Evolutionary conservation across 805 yeast genomes (phyloP).

Genomic region (Kluyveromyces siamensis): DNA sequence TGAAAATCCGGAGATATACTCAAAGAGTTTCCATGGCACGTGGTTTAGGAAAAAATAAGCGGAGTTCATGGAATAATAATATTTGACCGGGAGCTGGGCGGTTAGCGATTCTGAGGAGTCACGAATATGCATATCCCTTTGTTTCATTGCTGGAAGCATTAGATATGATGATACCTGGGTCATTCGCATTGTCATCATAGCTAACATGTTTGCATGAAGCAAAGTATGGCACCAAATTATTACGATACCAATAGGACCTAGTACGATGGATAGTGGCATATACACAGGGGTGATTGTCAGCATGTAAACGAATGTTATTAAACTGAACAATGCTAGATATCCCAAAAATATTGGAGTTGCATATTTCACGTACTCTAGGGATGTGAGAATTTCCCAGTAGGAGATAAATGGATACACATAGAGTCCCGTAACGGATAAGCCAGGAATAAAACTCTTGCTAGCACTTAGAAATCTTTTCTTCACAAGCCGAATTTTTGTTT

Average conservation of each 20-base stretch:
- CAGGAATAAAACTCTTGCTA: conserved; percentile 16
- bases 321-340: conserved; percentile 14
- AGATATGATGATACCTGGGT: conserved; percentile 16
- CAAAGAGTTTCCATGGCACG: conserved; percentile 18
- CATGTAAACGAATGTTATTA: conserved; percentile 20
- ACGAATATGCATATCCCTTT: conserved; percentile 7
- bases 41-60: conserved; percentile 23
- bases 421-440: conserved; percentile 15
- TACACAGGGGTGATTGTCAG: conserved; percentile 25
- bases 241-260: conserved; percentile 24
- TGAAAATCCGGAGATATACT: conserved; percentile 12
- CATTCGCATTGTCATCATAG: conserved; percentile 26
- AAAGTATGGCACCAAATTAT: conserved; percentile 22
- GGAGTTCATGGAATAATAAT: conserved; percentile 20
- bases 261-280: conserved; percentile 16
- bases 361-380: background rate
- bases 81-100: conserved; percentile 14
- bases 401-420: conserved; percentile 17
- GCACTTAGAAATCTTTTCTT: conserved; percentile 7
- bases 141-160: conserved; percentile 9
- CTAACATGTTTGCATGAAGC: conserved; percentile 23
- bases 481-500: conserved; percentile 8
- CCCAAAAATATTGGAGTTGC: conserved; percentile 3
- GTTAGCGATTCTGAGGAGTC: conserved; percentile 7
- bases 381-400: conserved; percentile 2